phyloP scores from a whole-genome alignment of 2,329 filamentous ascomycete genomes.

The Parastagonospora avenae region DNA sequence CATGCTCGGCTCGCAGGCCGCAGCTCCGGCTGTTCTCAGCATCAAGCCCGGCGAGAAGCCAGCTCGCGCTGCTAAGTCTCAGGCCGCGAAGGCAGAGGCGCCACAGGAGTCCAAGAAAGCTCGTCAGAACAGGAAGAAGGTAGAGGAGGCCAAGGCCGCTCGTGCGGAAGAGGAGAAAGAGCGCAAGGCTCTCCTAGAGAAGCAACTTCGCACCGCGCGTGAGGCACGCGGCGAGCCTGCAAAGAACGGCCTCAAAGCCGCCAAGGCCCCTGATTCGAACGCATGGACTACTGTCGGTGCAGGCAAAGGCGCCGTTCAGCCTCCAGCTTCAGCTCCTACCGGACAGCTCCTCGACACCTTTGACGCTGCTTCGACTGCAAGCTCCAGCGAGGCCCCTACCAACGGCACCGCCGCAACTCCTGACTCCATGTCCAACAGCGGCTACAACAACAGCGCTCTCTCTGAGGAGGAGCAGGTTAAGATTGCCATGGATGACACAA shows the following conservation, averaged over 20 bases:
- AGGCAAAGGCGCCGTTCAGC: conserved; percentile 22
- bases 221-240: conserved; percentile 81
- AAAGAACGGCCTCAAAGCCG: conserved; percentile 71
- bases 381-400: conserved; percentile 44
- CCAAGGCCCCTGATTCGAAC: conserved; percentile 55
- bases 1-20: conserved; percentile 79
- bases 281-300: conserved; percentile 56
- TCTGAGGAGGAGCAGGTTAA: conserved; percentile 67
- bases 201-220: conserved; percentile 80
- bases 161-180: conserved; percentile 79
- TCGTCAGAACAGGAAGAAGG: conserved; percentile 89
- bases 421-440: conserved; percentile 16
- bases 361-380: conserved; percentile 50
- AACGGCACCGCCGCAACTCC: conserved; percentile 51
- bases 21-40: conserved; percentile 76
- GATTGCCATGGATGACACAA: conserved; percentile 54
- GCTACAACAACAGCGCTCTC: conserved; percentile 4
- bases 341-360: conserved; percentile 57
- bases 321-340: conserved; percentile 24
- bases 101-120: conserved; percentile 88
- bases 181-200: conserved; percentile 76
- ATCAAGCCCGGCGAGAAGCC: conserved; percentile 71
- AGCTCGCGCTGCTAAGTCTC: conserved; percentile 64
- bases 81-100: conserved; percentile 60
- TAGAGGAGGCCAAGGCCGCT: conserved; percentile 75